Conservation (phyloP, 2,329 filamentous ascomycete species). For the Geosmithia morbida region DNA sequence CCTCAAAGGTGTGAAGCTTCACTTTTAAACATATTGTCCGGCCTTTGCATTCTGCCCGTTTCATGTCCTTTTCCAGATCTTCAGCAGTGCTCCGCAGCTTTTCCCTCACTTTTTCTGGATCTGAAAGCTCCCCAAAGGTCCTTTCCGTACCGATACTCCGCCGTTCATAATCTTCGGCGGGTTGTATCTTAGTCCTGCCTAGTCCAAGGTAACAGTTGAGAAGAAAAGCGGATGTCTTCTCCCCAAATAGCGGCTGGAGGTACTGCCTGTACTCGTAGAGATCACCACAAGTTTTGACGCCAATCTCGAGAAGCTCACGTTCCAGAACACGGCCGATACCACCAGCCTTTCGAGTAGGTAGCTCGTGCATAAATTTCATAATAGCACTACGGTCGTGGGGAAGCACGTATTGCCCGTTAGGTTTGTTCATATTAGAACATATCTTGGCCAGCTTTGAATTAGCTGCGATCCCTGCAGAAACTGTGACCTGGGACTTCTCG, state of each 20-base stretch:
- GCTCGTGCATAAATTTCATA: slow-evolving; percentile 69
- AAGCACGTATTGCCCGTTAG: slow-evolving; percentile 78
- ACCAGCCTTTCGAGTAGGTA: slow-evolving; percentile 84
- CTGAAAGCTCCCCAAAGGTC: slow-evolving; percentile 72
- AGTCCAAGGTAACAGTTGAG: slow-evolving; percentile 74
- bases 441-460: slow-evolving; percentile 95
- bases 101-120: slow-evolving; percentile 51
- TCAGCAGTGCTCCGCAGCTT: slow-evolving; percentile 73
- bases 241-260: slow-evolving; percentile 67
- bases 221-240: slow-evolving; percentile 81
- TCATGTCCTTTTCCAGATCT: slow-evolving; percentile 76
- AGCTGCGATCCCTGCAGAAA: slow-evolving; percentile 87
- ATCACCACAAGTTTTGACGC: slow-evolving; percentile 78
- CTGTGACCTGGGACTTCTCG: slow-evolving; percentile 65
- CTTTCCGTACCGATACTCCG: slow-evolving; percentile 92
- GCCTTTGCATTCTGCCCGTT: slow-evolving; percentile 68
- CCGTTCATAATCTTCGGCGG: slow-evolving; percentile 76
- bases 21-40: slow-evolving; percentile 86
- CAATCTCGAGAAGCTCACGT: slow-evolving; percentile 75
- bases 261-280: slow-evolving; percentile 65
- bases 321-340: slow-evolving; percentile 92
- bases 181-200: slow-evolving; percentile 71
- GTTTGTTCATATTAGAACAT: slow-evolving; percentile 89
- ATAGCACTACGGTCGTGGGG: slow-evolving; percentile 59
- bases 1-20: slow-evolving; percentile 89